Percentiles rank a stretch among this genome's conserved stretches.
phyloP scores from a whole-genome alignment of 176 grass and related monocot species.

The Oryza glumipatula region DNA sequence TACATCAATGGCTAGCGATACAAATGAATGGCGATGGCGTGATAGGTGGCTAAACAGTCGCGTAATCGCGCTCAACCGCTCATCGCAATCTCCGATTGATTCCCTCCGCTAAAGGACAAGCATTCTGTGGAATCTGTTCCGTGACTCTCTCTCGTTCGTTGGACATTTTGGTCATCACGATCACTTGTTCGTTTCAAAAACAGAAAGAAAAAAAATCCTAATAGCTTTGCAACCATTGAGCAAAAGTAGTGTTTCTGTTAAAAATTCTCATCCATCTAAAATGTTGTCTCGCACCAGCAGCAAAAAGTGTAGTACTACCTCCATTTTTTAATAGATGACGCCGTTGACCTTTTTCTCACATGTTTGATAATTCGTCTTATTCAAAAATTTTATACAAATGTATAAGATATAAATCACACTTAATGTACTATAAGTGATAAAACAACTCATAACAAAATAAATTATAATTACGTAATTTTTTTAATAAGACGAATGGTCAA shows the following conservation, averaged over 20 bases:
- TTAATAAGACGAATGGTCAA: no score
- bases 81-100: not conserved
- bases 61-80: not conserved
- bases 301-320: not conserved
- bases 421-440: no score
- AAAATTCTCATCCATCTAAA: not conserved
- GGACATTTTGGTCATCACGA: not conserved
- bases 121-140: not conserved
- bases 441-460: no score
- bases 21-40: not conserved
- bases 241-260: not conserved
- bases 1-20: no score
- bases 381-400: no score
- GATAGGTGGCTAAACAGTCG: not conserved
- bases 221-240: not conserved
- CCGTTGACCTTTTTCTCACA: no score
- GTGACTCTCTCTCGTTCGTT: not conserved
- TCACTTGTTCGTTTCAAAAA: not conserved
- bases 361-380: no score
- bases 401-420: no score
- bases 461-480: no score
- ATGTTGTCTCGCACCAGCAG: slow-evolving; percentile 4
- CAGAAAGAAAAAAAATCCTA: not conserved
- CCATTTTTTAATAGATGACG: no score
- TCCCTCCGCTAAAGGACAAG: not conserved